These are phyloP conservation scores for Pouteria glomerata DNA, from an alignment of 148 eudicot genomes.

Conservation along the genomic window DNA sequence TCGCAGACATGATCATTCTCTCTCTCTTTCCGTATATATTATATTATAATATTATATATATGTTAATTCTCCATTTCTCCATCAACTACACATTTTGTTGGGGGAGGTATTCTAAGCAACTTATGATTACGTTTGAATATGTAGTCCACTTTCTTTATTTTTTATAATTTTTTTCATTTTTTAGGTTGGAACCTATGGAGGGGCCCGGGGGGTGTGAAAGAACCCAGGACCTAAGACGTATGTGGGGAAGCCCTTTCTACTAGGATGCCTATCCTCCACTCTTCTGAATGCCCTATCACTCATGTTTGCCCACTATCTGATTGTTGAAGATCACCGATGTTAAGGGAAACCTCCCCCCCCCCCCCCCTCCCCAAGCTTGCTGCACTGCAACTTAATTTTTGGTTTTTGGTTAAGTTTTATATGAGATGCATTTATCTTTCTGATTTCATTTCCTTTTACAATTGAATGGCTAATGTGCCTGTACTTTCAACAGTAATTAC, in stretches of 20 bases:
- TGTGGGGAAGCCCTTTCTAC: no score
- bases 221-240: no score
- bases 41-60: background rate
- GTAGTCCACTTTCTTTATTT: no score
- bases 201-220: no score
- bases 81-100: background rate
- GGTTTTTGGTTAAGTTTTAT: background rate
- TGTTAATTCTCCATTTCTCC: background rate
- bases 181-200: no score
- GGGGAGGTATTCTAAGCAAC: no score
- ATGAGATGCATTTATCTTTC: slow-evolving; percentile 6
- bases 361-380: background rate
- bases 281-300: background rate
- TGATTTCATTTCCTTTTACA: background rate
- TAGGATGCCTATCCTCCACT: no score
- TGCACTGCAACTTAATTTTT: background rate
- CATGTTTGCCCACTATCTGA: background rate
- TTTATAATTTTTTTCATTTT: no score
- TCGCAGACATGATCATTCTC: background rate
- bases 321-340: background rate
- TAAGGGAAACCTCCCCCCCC: background rate
- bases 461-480: background rate
- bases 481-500: background rate
- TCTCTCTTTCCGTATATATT: background rate
- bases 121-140: no score